A percentile compares a stretch with the other conserved stretches of the same genome.
These are phyloP conservation scores for Paecilomyces dactylethromorphus DNA, from an alignment of 2,329 filamentous ascomycete species.

Conservation along the genomic window DNA sequence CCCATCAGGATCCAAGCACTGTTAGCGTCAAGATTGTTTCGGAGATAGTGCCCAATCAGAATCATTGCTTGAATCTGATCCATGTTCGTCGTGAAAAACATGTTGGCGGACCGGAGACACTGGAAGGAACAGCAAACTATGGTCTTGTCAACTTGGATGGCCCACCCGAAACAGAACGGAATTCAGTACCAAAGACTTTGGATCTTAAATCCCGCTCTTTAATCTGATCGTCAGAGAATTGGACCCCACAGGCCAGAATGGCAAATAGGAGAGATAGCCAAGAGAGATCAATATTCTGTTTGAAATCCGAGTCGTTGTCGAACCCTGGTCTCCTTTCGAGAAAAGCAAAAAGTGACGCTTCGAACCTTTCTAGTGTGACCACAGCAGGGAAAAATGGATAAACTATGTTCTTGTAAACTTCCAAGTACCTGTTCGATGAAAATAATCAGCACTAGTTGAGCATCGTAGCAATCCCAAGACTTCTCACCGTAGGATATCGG, in stretches of 20 bases:
- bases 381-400: constrained; percentile 15
- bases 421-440: constrained; percentile 11
- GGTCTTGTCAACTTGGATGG: background rate
- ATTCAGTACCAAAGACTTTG: constrained; percentile 15
- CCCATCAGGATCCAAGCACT: background rate
- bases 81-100: constrained; percentile 16
- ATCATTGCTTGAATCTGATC: constrained; percentile 18
- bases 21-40: background rate
- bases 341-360: constrained; percentile 10
- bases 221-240: constrained; percentile 16
- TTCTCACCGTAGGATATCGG: constrained; percentile 15
- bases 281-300: constrained; percentile 7
- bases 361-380: constrained; percentile 10
- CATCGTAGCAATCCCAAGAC: background rate
- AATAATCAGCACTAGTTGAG: background rate
- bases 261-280: constrained; percentile 17
- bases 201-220: constrained; percentile 16
- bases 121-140: constrained; percentile 19
- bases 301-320: background rate
- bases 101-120: constrained; percentile 16
- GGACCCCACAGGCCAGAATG: constrained; percentile 15
- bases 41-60: constrained; percentile 15
- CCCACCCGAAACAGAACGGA: background rate
- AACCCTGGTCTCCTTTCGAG: constrained; percentile 7
- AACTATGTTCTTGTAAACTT: constrained; percentile 11